Base-by-base conservation (phyloP, 306 rosid genomes). In the Elaeagnus macrophylla region DNA sequence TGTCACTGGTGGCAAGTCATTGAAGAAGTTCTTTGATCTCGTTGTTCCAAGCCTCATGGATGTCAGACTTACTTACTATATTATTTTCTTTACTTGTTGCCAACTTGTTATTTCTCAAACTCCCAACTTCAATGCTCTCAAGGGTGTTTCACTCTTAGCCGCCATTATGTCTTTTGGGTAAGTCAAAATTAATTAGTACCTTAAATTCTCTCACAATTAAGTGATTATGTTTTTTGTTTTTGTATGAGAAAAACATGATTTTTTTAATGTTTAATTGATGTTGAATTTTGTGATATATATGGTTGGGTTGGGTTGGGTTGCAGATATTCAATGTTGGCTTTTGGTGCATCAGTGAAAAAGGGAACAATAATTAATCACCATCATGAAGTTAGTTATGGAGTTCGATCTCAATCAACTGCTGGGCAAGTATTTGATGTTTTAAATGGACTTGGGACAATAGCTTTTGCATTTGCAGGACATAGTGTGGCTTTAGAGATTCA, bases 391-490 rank as follows among this genome's bases (percentile, higher is more conserved):
- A 46, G 39, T 6, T 72, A 81, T 17, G 76, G 70, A 10, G 44
- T 77, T 54, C 60, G 81, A 12, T 79, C 94, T 1, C 59, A 63
- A 0, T 49, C 79, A 11, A 3, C 14, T 5, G 32, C 74, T 0
- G 81, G 70, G 0, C 38, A 10, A 12, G 2, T 65, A 0, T 81
- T 81, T 40, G 89, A 85, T n/a, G 37, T 57, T 0, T 64, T 85
- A 38, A 79, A 66, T 8, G 94, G 79, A 6, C 65, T 82, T 7
- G 89, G 94, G 38, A 82, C 86, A 16, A 66, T 81, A 11, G 94
- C 94, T 1, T 81, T 85, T 54, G 89, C 89, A 0, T 85, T 75
- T 54, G 94, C 94, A 0, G 94, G 84, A 1, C 94, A 85, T 8
- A 77, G 86, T 12, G 94, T 85, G 42, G 77, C 19, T 2, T 11